These are phyloP conservation scores for Aureobasidium leucospermi DNA, from an alignment of 2,329 filamentous ascomycete species.

Conservation along the genomic window DNA sequence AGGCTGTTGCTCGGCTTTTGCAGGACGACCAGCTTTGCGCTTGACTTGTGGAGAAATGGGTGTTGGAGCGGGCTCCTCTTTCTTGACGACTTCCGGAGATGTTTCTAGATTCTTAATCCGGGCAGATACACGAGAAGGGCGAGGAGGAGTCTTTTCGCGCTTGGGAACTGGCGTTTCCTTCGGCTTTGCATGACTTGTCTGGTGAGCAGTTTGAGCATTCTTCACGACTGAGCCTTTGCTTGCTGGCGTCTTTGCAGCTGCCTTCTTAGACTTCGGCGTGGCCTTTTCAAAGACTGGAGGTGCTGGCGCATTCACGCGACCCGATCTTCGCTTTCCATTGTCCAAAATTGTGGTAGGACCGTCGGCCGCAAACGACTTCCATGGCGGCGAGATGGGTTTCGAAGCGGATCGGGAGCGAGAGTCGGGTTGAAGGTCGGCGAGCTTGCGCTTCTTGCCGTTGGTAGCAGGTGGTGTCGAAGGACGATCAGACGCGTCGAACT, in stretches of 20 bases:
- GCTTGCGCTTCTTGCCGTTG: slow-evolving; percentile 56
- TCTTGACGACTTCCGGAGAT: neutral
- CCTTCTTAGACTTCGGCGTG: neutral
- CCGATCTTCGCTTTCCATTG: slow-evolving; percentile 55
- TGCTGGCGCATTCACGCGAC: slow-evolving; percentile 47
- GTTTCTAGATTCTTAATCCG: slow-evolving; percentile 2
- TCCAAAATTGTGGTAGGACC: slow-evolving; percentile 78
- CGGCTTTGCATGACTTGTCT: neutral
- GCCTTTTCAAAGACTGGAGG: slow-evolving; percentile 2
- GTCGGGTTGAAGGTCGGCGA: slow-evolving; percentile 29
- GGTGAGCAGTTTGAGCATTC: slow-evolving; percentile 1
- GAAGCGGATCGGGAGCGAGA: slow-evolving; percentile 23
- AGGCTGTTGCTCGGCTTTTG: neutral
- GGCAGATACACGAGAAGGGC: slow-evolving; percentile 4
- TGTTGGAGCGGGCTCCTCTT: neutral
- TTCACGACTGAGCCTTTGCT: neutral
- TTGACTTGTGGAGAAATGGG: slow-evolving; percentile 1
- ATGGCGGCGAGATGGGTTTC: slow-evolving; percentile 55
- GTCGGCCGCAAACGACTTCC: slow-evolving; percentile 79
- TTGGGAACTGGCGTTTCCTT: neutral
- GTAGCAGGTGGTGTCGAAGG: neutral
- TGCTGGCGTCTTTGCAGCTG: neutral
- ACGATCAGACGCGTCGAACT: slow-evolving; percentile 12
- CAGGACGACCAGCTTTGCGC: slow-evolving; percentile 10
- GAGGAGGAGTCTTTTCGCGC: slow-evolving; percentile 3